A percentile compares a stretch with the other conserved stretches of the same genome.
Evolutionary conservation across 2,329 filamentous ascomycete genomes (phyloP).

Genomic region (Talaromyces piceae): DNA sequence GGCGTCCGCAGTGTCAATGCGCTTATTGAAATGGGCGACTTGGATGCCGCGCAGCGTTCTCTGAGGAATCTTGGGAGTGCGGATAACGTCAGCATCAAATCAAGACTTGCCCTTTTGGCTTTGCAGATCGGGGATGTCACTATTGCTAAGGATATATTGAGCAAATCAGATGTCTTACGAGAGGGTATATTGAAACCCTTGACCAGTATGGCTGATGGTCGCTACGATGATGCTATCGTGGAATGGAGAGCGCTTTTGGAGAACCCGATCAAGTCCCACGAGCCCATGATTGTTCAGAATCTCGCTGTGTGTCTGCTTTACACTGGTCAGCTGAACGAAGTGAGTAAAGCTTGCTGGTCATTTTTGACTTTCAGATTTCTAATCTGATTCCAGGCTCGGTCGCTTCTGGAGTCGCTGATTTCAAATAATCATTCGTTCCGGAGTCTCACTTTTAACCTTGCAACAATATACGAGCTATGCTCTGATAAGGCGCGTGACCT

Average conservation of each 20-base stretch:
- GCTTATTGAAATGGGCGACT: slow-evolving; percentile 64
- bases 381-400: slow-evolving; percentile 47
- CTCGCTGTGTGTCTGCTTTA: slow-evolving; percentile 79
- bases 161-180: slow-evolving; percentile 31
- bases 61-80: slow-evolving; percentile 35
- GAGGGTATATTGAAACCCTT: slow-evolving; percentile 49
- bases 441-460: slow-evolving; percentile 79
- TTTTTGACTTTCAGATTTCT: background rate
- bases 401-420: slow-evolving; percentile 60
- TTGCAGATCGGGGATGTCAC: slow-evolving; percentile 70
- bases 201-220: slow-evolving; percentile 68
- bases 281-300: slow-evolving; percentile 73
- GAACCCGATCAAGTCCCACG: slow-evolving; percentile 37
- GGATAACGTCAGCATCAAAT: slow-evolving; percentile 25
- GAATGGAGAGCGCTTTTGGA: slow-evolving; percentile 53
- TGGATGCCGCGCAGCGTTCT: slow-evolving; percentile 70
- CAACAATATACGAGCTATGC: slow-evolving; percentile 86
- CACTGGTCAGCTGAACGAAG: slow-evolving; percentile 65
- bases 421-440: slow-evolving; percentile 60
- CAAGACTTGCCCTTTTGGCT: slow-evolving; percentile 58
- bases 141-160: slow-evolving; percentile 54
- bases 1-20: slow-evolving; percentile 56
- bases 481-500: slow-evolving; percentile 64
- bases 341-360: slow-evolving; percentile 27
- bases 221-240: slow-evolving; percentile 57